A percentile compares a stretch with the other conserved stretches of the same genome.
Evolutionary conservation across 1,284 basidiomycete species (phyloP).

Genomic region (Puccinia horiana): DNA sequence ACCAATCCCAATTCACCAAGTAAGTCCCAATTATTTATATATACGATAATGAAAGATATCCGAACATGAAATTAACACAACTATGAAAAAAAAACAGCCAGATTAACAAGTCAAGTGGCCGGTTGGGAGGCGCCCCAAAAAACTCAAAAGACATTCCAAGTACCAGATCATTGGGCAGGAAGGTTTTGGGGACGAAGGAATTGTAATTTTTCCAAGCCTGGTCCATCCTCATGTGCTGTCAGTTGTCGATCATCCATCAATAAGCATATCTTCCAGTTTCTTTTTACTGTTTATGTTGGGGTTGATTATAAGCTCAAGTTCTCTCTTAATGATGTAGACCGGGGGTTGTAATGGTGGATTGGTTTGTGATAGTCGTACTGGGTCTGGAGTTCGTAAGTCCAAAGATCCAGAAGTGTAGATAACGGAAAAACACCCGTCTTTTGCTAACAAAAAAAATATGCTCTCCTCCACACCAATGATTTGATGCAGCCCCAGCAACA

Average conservation of each 20-base stretch:
- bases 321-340: constrained; percentile 24
- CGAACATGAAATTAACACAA: background rate
- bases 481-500: constrained; percentile 53
- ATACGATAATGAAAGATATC: background rate
- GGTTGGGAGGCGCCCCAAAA: constrained; percentile 38
- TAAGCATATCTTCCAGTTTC: background rate
- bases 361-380: constrained; percentile 39
- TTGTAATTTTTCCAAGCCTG: constrained; percentile 50
- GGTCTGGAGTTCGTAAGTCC: constrained; percentile 42
- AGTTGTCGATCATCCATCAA: background rate
- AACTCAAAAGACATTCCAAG: constrained; percentile 16
- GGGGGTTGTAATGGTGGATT: constrained; percentile 51
- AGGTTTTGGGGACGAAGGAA: constrained; percentile 51
- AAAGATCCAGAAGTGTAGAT: too few species aligned
- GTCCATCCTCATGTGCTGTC: constrained; percentile 41
- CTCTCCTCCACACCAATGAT: too few species aligned
- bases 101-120: constrained; percentile 20
- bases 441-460: too few species aligned
- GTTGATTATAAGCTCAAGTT: background rate
- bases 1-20: constrained; percentile 42
- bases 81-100: constrained; percentile 4
- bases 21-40: background rate
- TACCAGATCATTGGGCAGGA: constrained; percentile 50
- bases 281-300: background rate
- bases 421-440: too few species aligned